A percentile compares a stretch with the other conserved stretches of the same genome.
Conservation (phyloP, 306 rosid genomes). For the Cotoneaster glaucophyllus region DNA sequence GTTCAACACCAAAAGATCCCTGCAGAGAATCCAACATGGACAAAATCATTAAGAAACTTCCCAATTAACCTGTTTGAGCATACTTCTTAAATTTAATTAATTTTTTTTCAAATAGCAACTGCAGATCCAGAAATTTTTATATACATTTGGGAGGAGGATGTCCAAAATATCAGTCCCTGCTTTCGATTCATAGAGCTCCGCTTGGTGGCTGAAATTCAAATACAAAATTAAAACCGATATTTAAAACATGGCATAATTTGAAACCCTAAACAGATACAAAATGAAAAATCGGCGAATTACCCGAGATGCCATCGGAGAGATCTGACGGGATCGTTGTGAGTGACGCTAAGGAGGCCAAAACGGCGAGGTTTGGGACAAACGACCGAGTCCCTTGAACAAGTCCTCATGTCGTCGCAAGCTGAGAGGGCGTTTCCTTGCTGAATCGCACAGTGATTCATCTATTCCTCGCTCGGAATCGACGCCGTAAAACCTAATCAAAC, state of each 20-base stretch:
- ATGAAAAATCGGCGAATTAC: constrained; percentile 15
- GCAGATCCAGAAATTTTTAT: not conserved
- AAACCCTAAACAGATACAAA: not conserved
- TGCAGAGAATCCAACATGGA: constrained; percentile 15
- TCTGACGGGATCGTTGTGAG: constrained; percentile 45
- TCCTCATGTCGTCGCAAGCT: constrained; percentile 48
- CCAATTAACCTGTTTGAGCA: too few species aligned
- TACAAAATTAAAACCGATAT: not conserved
- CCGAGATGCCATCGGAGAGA: constrained; percentile 60
- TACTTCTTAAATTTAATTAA: not conserved
- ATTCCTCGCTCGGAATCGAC: constrained; percentile 10
- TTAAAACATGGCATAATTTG: not conserved
- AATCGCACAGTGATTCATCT: constrained; percentile 61
- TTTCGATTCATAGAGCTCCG: constrained; percentile 52
- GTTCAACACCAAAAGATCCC: constrained; percentile 64
- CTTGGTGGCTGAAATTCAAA: constrained; percentile 53
- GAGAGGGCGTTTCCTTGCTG: constrained; percentile 57
- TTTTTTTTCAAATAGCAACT: not conserved
- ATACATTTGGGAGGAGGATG: constrained; percentile 62
- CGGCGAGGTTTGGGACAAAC: constrained; percentile 98
- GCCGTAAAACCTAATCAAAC: constrained; percentile 17
- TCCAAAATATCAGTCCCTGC: constrained; percentile 60
- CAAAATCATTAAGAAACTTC: not conserved
- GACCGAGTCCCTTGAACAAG: constrained; percentile 31
- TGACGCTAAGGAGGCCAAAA: constrained; percentile 37